Conservation (phyloP, 345 rosid genomes). For the Erysimum cheiranthoides region DNA sequence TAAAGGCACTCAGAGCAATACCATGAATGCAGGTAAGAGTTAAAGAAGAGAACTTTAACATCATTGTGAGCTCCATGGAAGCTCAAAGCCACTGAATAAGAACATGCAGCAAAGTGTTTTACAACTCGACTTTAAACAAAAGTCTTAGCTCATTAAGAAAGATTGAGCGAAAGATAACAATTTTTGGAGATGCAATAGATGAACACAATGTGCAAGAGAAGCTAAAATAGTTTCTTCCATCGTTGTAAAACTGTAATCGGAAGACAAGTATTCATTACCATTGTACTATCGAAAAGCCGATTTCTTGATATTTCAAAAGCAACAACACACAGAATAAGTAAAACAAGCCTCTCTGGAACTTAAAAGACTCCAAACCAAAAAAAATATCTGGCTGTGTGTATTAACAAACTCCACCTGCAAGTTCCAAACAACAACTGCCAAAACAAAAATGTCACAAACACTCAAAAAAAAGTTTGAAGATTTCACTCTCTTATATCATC, state of each 20-base stretch:
- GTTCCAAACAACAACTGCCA: conserved; percentile 46
- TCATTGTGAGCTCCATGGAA: not conserved
- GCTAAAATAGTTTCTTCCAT: conserved; percentile 15
- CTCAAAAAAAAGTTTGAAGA: conserved; percentile 28
- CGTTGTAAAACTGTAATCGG: conserved; percentile 31
- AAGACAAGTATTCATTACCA: conserved; percentile 37
- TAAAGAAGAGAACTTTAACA: not conserved
- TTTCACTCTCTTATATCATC: conserved; percentile 35
- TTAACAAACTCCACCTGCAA: conserved; percentile 75
- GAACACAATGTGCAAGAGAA: conserved; percentile 3
- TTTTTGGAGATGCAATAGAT: not conserved
- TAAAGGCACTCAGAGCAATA: not conserved
- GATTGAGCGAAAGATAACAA: not conserved
- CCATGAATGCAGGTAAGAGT: conserved; percentile 14
- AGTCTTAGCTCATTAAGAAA: not conserved
- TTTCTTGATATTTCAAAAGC: conserved; percentile 55
- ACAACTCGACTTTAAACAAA: not conserved
- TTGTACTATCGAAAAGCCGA: conserved; percentile 42
- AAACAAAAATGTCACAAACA: conserved; percentile 34
- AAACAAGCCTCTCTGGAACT: conserved; percentile 60
- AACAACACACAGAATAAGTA: conserved; percentile 53
- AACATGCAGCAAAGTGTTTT: conserved; percentile 4
- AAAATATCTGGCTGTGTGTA: conserved; percentile 54
- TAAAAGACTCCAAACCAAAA: conserved; percentile 37
- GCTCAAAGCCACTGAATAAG: conserved; percentile 12